Evolutionary conservation across 2,329 filamentous ascomycete genomes (phyloP).

Genomic region (Cadophora gregata): DNA sequence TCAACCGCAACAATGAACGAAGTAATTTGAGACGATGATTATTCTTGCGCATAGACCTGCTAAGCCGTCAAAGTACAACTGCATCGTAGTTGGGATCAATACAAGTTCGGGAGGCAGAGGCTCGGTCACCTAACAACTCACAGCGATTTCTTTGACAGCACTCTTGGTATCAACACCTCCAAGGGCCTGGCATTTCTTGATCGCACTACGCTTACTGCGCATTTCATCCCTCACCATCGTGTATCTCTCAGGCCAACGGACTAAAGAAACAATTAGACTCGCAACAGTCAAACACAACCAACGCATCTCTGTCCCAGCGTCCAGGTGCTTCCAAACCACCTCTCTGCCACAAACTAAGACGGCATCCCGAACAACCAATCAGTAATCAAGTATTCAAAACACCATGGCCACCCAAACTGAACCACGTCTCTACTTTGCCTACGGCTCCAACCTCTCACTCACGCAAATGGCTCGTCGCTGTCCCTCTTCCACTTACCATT

Average conservation of each 20-base stretch:
- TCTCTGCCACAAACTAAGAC: no score
- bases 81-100: no score
- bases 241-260: background rate
- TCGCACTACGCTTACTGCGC: background rate
- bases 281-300: no score
- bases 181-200: background rate
- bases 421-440: conserved; percentile 66
- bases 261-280: no score
- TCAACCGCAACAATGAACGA: no score
- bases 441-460: conserved; percentile 72
- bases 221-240: background rate
- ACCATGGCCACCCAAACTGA: background rate
- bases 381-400: background rate
- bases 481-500: conserved; percentile 53
- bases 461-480: conserved; percentile 70
- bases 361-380: no score
- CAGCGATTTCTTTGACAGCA: background rate
- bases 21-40: no score
- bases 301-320: no score
- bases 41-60: no score
- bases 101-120: background rate
- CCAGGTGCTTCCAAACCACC: no score
- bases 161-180: no score
- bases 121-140: background rate
- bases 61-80: no score